These are phyloP conservation scores for Geranium incanum DNA, from an alignment of 441 rosid species.

Conservation along the genomic window DNA sequence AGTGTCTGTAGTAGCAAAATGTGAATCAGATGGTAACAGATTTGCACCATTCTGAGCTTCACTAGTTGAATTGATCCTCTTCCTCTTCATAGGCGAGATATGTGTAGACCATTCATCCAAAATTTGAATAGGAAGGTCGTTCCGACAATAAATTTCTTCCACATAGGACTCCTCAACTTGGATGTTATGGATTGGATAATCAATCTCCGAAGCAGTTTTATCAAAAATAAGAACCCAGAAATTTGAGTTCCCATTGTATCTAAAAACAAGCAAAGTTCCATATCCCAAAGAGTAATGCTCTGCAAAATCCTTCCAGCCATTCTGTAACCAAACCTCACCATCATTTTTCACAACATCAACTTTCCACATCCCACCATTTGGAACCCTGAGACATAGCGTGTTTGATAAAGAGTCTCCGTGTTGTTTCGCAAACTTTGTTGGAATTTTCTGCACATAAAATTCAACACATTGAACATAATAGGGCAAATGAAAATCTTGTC, in stretches of 20 bases:
- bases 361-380: conserved; percentile 22
- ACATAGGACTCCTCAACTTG: not conserved
- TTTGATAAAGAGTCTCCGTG: conserved; percentile 16
- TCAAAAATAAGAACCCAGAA: conserved; percentile 30
- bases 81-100: conserved; percentile 8
- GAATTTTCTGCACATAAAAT: conserved; percentile 17
- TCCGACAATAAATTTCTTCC: not conserved
- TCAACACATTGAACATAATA: not conserved
- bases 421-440: conserved; percentile 17
- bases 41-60: not conserved
- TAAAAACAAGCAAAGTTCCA: conserved; percentile 24
- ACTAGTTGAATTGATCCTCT: not conserved
- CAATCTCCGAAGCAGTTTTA: conserved; percentile 23
- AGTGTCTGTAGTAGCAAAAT: not conserved
- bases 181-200: conserved; percentile 14
- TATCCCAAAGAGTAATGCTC: conserved; percentile 9
- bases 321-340: conserved; percentile 20
- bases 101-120: not conserved
- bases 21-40: not conserved
- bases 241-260: conserved; percentile 17
- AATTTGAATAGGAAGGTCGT: not conserved
- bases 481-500: not conserved
- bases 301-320: conserved; percentile 32
- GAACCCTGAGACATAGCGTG: conserved; percentile 19
- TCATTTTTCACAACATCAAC: conserved; percentile 18